phyloP scores from a whole-genome alignment of 2,329 filamentous ascomycete genomes.

The Talaromyces sp. region DNA sequence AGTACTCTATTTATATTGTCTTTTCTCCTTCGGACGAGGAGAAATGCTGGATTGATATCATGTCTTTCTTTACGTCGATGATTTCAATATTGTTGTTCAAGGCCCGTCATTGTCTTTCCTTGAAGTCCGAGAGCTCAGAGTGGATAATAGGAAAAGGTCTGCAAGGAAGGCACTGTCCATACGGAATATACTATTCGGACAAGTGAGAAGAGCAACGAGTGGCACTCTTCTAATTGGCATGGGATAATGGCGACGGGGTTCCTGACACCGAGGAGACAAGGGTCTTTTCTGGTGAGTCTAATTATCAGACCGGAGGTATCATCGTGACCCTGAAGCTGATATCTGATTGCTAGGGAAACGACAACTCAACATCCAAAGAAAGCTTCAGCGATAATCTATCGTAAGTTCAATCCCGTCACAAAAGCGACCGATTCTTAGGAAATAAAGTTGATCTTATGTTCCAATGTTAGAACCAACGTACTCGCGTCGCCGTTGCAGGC shows the following conservation, averaged over 20 bases:
- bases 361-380: background rate
- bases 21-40: background rate
- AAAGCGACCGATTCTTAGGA: too few relatives aligned
- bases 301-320: background rate
- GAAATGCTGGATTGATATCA: background rate
- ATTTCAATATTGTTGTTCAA: background rate
- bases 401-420: background rate
- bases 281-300: background rate
- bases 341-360: background rate
- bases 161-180: too few relatives aligned
- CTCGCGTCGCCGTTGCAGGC: slow-evolving; percentile 25
- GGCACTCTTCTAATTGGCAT: background rate
- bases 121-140: background rate
- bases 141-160: background rate
- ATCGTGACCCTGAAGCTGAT: background rate
- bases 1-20: background rate
- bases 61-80: background rate
- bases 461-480: slow-evolving; percentile 14
- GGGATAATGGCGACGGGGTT: background rate
- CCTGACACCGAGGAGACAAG: slow-evolving; percentile 6
- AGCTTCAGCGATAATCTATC: slow-evolving; percentile 1
- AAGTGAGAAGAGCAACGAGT: background rate
- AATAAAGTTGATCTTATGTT: background rate
- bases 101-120: background rate
- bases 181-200: background rate